These are phyloP conservation scores for Penicillium sp. DNA, from an alignment of 2,329 filamentous ascomycete species.

Conservation along the genomic window DNA sequence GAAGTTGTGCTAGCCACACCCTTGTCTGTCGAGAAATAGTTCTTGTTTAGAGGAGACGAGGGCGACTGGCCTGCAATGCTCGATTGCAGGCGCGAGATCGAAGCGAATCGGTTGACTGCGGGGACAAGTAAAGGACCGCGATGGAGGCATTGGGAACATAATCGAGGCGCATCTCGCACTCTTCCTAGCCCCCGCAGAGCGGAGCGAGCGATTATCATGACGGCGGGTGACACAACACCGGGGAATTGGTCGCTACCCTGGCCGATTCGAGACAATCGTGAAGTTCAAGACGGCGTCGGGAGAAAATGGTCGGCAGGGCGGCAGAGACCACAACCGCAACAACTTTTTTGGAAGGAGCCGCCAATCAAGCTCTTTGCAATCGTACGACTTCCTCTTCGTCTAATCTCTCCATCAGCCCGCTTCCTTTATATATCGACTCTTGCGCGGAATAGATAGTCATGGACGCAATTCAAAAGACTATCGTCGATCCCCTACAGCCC, in stretches of 20 bases:
- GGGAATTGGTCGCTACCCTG: neutral
- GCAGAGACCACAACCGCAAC: constrained; percentile 37
- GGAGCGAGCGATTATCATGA: constrained; percentile 45
- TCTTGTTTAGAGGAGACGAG: constrained; percentile 37
- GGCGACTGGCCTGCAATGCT: constrained; percentile 32
- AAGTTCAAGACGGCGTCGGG: constrained; percentile 11
- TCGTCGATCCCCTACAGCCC: constrained; percentile 51
- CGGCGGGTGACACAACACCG: constrained; percentile 21
- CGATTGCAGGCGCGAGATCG: constrained; percentile 37
- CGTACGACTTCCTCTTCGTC: constrained; percentile 3
- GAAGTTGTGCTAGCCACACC: constrained; percentile 24
- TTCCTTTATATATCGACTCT: neutral
- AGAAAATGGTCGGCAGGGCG: constrained; percentile 33
- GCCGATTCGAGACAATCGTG: constrained; percentile 3
- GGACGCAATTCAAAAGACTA: constrained; percentile 47
- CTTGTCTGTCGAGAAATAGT: constrained; percentile 47
- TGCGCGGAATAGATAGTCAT: constrained; percentile 31
- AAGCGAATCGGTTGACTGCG: constrained; percentile 37
- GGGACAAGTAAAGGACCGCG: constrained; percentile 24
- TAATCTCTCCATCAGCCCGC: constrained; percentile 1
- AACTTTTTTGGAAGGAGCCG: constrained; percentile 9
- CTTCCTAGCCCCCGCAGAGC: constrained; percentile 39
- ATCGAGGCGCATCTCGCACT: constrained; percentile 34
- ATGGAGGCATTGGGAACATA: constrained; percentile 43
- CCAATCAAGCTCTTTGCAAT: constrained; percentile 1